Conservation (phyloP, 2,329 filamentous ascomycete genomes). For the Diaporthe ampelina region DNA sequence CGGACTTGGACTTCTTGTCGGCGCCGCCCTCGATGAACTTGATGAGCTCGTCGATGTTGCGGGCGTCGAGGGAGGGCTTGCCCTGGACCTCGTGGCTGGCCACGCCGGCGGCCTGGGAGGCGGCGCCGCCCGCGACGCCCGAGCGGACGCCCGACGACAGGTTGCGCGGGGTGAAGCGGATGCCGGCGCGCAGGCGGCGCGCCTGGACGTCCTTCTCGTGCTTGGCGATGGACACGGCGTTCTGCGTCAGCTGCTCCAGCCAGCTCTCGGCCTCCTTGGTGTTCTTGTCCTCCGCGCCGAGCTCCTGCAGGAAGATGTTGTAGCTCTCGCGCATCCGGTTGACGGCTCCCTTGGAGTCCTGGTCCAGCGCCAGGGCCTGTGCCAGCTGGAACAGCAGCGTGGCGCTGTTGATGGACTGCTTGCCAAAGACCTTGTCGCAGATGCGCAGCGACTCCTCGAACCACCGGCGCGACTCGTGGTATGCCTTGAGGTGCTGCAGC, state of each 20-base stretch:
- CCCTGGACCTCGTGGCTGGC: constrained; percentile 39
- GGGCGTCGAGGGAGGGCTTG: constrained; percentile 72
- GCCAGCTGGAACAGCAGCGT: constrained; percentile 97
- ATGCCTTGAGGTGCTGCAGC: constrained; percentile 95
- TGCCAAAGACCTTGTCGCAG: constrained; percentile 91
- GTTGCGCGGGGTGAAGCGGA: constrained; percentile 76
- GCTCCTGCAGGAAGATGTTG: constrained; percentile 90
- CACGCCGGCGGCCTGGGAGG: constrained; percentile 46
- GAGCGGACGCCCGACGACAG: constrained; percentile 67
- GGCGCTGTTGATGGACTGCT: constrained; percentile 91
- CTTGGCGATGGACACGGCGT: constrained; percentile 94
- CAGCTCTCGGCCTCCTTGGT: constrained; percentile 98
- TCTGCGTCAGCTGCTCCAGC: constrained; percentile 96
- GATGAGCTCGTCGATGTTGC: constrained; percentile 93
- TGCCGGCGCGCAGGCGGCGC: constrained; percentile 76
- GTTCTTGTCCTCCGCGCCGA: constrained; percentile 93
- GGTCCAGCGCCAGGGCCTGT: constrained; percentile 94
- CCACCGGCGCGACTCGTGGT: constrained; percentile 95
- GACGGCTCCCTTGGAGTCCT: constrained; percentile 92
- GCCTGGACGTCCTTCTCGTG: constrained; percentile 89
- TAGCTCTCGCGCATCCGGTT: constrained; percentile 96
- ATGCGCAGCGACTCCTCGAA: constrained; percentile 93
- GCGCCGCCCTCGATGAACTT: constrained; percentile 88
- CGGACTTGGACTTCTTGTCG: constrained; percentile 64
- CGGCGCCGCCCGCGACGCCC: constrained; percentile 54